Conservation (phyloP, 2,329 filamentous ascomycete species). For the Amylocarpus encephaloides region DNA sequence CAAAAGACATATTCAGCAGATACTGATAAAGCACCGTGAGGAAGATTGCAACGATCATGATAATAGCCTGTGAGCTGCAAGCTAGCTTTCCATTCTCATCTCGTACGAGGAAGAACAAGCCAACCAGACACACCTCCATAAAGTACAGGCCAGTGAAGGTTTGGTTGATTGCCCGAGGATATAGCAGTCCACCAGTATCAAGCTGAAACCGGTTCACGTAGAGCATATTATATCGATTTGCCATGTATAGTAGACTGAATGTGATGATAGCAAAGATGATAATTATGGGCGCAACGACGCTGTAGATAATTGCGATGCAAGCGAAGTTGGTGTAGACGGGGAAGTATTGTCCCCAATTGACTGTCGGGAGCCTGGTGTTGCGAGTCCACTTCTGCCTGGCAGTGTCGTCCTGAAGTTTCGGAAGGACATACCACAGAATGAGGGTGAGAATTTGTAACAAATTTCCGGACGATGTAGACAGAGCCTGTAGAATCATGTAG, state of each 20-base stretch:
- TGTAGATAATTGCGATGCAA: slow-evolving; percentile 86
- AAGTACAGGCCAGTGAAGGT: slow-evolving; percentile 92
- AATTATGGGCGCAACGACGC: slow-evolving; percentile 82
- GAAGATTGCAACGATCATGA: slow-evolving; percentile 71
- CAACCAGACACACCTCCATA: slow-evolving; percentile 86
- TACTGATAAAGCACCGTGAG: slow-evolving; percentile 74
- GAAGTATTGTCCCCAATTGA: slow-evolving; percentile 91
- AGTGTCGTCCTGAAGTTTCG: slow-evolving; percentile 77
- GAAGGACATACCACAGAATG: slow-evolving; percentile 73
- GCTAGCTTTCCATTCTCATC: slow-evolving; percentile 47
- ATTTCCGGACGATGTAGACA: slow-evolving; percentile 85
- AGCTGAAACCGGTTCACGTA: slow-evolving; percentile 86
- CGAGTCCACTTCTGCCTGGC: slow-evolving; percentile 75
- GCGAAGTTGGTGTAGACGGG: slow-evolving; percentile 96
- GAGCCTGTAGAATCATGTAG: slow-evolving; percentile 92
- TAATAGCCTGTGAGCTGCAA: slow-evolving; percentile 70
- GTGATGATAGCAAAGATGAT: slow-evolving; percentile 90
- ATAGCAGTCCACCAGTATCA: slow-evolving; percentile 89
- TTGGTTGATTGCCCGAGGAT: slow-evolving; percentile 89
- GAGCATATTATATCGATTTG: slow-evolving; percentile 93
- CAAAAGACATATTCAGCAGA: slow-evolving; percentile 75
- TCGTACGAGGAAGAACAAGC: slow-evolving; percentile 75
- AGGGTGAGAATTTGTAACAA: slow-evolving; percentile 78
- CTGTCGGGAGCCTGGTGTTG: slow-evolving; percentile 68
- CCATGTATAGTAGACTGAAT: slow-evolving; percentile 85